Conservation (phyloP, 108 stramenopile species). For the Schizochytrium sp. region DNA sequence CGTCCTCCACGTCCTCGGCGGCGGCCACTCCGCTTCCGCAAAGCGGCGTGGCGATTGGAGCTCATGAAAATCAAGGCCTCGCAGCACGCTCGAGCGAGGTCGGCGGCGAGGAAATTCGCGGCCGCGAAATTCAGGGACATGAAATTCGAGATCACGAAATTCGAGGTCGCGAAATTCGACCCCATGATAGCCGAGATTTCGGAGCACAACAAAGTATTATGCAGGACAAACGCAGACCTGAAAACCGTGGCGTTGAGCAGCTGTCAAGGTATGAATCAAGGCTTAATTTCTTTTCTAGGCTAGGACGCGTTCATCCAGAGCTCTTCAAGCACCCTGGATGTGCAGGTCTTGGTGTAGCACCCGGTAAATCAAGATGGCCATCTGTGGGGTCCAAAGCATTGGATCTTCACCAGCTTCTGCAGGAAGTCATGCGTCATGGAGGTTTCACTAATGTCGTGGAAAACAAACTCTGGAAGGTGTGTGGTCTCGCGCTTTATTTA, state of each 20-base stretch:
- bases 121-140: no score
- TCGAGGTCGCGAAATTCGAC: no score
- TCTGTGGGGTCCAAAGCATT: background rate
- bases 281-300: background rate
- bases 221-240: no score
- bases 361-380: slow-evolving; percentile 12
- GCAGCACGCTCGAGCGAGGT: no score
- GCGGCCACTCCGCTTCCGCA: no score
- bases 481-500: slow-evolving; percentile 25
- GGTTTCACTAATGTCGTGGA: background rate
- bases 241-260: background rate
- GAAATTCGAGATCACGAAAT: no score
- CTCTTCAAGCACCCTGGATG: background rate
- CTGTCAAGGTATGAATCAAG: background rate
- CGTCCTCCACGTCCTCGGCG: no score
- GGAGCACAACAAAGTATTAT: no score
- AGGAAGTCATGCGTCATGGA: slow-evolving; percentile 35
- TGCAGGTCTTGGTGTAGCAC: background rate
- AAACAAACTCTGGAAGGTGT: slow-evolving; percentile 12
- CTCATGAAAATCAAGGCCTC: no score
- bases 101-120: no score
- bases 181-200: no score
- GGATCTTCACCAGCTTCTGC: slow-evolving; percentile 34
- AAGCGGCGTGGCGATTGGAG: no score
- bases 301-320: background rate